Conservation (phyloP, 2,329 filamentous ascomycete genomes). For the Apiospora arundinis region DNA sequence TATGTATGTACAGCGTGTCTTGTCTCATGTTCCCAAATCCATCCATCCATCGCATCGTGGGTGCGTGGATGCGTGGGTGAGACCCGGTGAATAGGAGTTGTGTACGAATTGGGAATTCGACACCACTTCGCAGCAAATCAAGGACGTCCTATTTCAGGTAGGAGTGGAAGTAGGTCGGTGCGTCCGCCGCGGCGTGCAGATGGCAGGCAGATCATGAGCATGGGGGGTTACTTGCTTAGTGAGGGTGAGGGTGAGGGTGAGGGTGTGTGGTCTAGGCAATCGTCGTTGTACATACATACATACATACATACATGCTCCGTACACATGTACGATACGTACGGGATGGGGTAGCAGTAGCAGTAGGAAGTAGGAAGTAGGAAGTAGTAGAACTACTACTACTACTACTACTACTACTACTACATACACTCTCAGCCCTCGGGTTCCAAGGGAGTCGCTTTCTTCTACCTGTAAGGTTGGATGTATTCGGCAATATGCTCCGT, state of each 20-base stretch:
- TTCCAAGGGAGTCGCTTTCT: background rate
- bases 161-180: background rate
- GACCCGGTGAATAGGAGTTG: constrained; percentile 2
- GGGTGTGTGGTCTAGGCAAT: background rate
- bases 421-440: background rate
- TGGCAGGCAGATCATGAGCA: constrained; percentile 14
- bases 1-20: constrained; percentile 3
- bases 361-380: background rate
- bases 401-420: no score
- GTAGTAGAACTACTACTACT: no score
- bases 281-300: background rate
- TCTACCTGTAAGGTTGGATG: background rate
- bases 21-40: constrained; percentile 5
- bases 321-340: background rate
- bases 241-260: no score
- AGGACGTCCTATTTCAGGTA: constrained; percentile 19
- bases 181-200: constrained; percentile 7
- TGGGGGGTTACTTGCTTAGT: background rate
- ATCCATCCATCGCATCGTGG: background rate
- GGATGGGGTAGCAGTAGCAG: background rate
- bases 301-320: background rate
- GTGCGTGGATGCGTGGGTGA: background rate
- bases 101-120: background rate
- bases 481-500: constrained; percentile 9
- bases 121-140: background rate